phyloP scores from a whole-genome alignment of 1,284 basidiomycete genomes.

The Pascua guehoae region DNA sequence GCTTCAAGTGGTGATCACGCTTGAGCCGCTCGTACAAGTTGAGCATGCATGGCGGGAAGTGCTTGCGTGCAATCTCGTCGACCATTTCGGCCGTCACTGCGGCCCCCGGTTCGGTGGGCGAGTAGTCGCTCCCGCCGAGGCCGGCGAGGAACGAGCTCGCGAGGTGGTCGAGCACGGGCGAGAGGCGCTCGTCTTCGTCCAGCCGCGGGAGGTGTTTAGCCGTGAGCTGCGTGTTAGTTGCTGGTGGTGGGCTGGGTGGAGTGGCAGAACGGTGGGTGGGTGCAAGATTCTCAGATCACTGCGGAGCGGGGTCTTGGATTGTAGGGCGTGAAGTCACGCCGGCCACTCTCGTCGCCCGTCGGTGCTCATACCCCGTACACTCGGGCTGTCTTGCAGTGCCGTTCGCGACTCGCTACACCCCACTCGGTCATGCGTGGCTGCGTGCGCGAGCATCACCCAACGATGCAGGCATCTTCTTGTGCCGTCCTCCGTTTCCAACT shows the following conservation, averaged over 20 bases:
- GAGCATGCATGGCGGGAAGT: conserved; percentile 96
- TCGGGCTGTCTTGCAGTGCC: too few relatives aligned
- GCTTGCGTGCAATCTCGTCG: conserved; percentile 77
- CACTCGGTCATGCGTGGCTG: too few relatives aligned
- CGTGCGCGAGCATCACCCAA: too few relatives aligned
- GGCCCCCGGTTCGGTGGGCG: conserved; percentile 51
- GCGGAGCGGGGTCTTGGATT: too few relatives aligned
- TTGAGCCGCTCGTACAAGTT: conserved; percentile 77
- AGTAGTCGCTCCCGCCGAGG: conserved; percentile 54
- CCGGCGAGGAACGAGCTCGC: conserved; percentile 93
- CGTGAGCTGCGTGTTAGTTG: conserved; percentile 60
- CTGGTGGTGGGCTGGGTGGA: neutral
- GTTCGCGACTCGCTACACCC: too few relatives aligned
- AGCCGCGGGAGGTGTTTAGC: conserved; percentile 85
- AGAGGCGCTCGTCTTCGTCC: conserved; percentile 88
- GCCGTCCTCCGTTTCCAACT: too few relatives aligned
- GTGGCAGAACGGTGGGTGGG: too few relatives aligned
- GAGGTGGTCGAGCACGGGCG: conserved; percentile 88
- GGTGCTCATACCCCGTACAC: too few relatives aligned
- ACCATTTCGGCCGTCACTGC: conserved; percentile 89
- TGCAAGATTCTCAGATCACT: too few relatives aligned
- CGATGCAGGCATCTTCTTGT: too few relatives aligned
- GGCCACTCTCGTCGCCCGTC: too few relatives aligned
- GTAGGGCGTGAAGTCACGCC: too few relatives aligned
- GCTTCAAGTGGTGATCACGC: conserved; percentile 82